Percentiles rank a stretch among this genome's conserved stretches.
Conservation (phyloP, 805 yeast species). For the Kodamaea fukazawae region DNA sequence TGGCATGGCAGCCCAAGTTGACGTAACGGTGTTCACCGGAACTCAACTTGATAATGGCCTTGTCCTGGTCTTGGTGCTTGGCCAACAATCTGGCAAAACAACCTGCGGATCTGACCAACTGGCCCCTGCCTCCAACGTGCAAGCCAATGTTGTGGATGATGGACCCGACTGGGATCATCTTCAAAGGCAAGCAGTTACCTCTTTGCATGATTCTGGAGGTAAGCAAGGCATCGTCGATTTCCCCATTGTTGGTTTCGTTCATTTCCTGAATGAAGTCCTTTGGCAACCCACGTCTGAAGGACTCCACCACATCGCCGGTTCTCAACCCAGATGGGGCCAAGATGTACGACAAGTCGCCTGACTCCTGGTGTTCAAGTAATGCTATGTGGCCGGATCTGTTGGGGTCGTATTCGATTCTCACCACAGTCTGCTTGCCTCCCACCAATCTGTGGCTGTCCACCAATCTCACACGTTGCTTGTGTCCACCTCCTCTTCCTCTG, state of each 20-base stretch:
- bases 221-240: conserved; percentile 85
- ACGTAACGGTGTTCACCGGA: conserved; percentile 94
- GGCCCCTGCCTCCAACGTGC: conserved; percentile 68
- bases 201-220: conserved; percentile 83
- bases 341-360: conserved; percentile 71
- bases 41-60: conserved; percentile 77
- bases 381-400: conserved; percentile 94
- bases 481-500: conserved; percentile 97
- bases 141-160: conserved; percentile 86
- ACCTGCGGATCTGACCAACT: conserved; percentile 92
- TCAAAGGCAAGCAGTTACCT: conserved; percentile 92
- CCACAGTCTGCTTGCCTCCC: conserved; percentile 74
- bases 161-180: conserved; percentile 93
- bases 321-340: conserved; percentile 90
- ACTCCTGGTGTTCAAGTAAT: conserved; percentile 59
- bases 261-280: conserved; percentile 67
- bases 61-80: conserved; percentile 65
- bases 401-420: conserved; percentile 94
- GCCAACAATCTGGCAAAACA: conserved; percentile 85
- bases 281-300: conserved; percentile 88
- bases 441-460: conserved; percentile 70
- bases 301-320: conserved; percentile 87
- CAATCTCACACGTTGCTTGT: conserved; percentile 79
- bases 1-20: conserved; percentile 82
- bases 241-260: conserved; percentile 64